Conservation (phyloP, 495 filamentous ascomycete species). For the Cercophora scortea region DNA sequence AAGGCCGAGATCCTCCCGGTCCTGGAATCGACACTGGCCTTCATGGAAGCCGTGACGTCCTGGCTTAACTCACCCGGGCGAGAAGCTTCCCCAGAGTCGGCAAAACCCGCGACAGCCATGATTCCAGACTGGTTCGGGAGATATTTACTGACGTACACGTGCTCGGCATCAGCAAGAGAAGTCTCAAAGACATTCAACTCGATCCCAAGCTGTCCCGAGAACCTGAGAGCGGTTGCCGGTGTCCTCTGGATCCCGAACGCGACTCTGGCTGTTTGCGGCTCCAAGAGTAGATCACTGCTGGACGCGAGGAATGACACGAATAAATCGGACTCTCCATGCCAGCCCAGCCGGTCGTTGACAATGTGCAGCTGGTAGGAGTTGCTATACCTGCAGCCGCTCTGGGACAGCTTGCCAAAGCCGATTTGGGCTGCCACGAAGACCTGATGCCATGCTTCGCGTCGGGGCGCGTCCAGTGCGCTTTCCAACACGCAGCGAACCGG, state of each 20-base stretch:
- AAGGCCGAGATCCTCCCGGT: background rate
- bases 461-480: background rate
- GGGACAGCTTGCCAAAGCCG: slow-evolving; percentile 18
- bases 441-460: background rate
- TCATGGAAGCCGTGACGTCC: background rate
- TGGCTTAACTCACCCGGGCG: background rate
- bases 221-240: background rate
- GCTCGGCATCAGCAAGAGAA: background rate
- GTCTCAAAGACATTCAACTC: background rate
- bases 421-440: slow-evolving; percentile 23
- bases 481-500: background rate
- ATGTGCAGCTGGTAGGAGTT: background rate
- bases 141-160: background rate
- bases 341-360: background rate
- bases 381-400: background rate
- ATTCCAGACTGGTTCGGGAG: background rate
- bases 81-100: background rate
- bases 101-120: background rate
- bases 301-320: background rate
- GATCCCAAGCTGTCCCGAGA: background rate
- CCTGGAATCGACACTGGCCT: background rate
- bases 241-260: background rate
- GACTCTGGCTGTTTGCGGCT: background rate
- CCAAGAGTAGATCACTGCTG: background rate
- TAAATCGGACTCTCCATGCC: background rate